phyloP scores from a whole-genome alignment of 1,284 basidiomycete species.

The Coniferiporia sulphurascens region DNA sequence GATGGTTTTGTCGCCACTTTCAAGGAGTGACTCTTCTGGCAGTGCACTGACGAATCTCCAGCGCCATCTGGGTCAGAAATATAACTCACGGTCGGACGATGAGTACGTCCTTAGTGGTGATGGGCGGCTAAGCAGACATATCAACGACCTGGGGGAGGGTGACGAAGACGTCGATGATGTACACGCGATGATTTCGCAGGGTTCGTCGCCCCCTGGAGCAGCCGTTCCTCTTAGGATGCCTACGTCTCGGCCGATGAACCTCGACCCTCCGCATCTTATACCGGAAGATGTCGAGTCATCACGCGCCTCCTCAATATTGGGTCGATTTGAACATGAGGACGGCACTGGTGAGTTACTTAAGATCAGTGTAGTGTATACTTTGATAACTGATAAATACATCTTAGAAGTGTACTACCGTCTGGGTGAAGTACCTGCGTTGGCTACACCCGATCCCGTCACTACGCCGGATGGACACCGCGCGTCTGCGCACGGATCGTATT shows the following conservation, averaged over 20 bases:
- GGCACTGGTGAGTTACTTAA: constrained; percentile 23
- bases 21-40: constrained; percentile 24
- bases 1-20: neutral
- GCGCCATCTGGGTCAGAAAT: constrained; percentile 57
- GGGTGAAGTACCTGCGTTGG: constrained; percentile 46
- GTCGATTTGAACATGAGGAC: constrained; percentile 44
- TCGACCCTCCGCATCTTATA: constrained; percentile 34
- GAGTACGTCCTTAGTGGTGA: constrained; percentile 27
- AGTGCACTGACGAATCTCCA: constrained; percentile 60
- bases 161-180: constrained; percentile 19
- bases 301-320: constrained; percentile 44
- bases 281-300: constrained; percentile 66
- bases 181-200: constrained; percentile 13
- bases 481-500: constrained; percentile 34
- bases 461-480: constrained; percentile 33
- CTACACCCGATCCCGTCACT: constrained; percentile 42
- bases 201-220: constrained; percentile 13
- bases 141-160: constrained; percentile 23
- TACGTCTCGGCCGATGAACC: constrained; percentile 24
- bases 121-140: constrained; percentile 25
- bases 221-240: constrained; percentile 31
- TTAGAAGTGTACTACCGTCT: constrained; percentile 43
- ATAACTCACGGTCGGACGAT: neutral
- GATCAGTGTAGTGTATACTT: neutral
- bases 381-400: constrained; percentile 10